phyloP scores from a whole-genome alignment of 495 filamentous ascomycete genomes.

The Neurospora africana region DNA sequence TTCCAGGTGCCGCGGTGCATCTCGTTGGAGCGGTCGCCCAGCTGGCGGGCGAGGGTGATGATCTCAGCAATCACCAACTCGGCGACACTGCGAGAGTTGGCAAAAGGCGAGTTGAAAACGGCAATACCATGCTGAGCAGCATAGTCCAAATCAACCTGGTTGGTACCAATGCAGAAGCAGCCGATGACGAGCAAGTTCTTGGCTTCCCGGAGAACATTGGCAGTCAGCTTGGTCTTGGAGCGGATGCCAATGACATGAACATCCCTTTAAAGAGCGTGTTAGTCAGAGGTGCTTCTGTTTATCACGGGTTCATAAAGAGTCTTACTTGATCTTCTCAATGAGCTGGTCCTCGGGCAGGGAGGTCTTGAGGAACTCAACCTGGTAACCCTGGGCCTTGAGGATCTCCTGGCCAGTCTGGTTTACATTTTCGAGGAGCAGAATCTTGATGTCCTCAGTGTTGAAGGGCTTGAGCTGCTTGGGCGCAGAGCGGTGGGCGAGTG shows the following conservation, averaged over 20 bases:
- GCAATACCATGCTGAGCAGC: slow-evolving; percentile 87
- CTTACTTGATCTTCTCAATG: slow-evolving; percentile 90
- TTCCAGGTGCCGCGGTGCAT: slow-evolving; percentile 96
- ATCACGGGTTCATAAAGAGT: slow-evolving; percentile 5
- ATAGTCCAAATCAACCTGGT: slow-evolving; percentile 91
- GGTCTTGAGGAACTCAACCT: slow-evolving; percentile 83
- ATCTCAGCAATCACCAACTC: slow-evolving; percentile 94
- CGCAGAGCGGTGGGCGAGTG: slow-evolving; percentile 11
- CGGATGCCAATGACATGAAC: slow-evolving; percentile 97
- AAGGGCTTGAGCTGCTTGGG: slow-evolving; percentile 91
- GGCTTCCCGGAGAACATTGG: slow-evolving; percentile 74
- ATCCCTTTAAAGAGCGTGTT: slow-evolving; percentile 43
- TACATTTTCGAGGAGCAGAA: slow-evolving; percentile 90
- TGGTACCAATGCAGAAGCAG: slow-evolving; percentile 98
- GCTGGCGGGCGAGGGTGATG: slow-evolving; percentile 79
- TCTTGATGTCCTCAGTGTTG: slow-evolving; percentile 88
- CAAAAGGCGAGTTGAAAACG: slow-evolving; percentile 98
- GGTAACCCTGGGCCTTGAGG: slow-evolving; percentile 77
- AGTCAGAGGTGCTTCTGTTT: slow-evolving; percentile 5
- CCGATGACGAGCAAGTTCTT: slow-evolving; percentile 93
- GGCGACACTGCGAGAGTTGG: slow-evolving; percentile 93
- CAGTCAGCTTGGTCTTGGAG: slow-evolving; percentile 91
- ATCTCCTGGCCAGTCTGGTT: slow-evolving; percentile 83
- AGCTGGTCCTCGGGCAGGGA: slow-evolving; percentile 87
- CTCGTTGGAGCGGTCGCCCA: slow-evolving; percentile 88